Evolutionary conservation across 1,139 yeast genomes (phyloP).

Genomic region (Waltiozyma sp.): DNA sequence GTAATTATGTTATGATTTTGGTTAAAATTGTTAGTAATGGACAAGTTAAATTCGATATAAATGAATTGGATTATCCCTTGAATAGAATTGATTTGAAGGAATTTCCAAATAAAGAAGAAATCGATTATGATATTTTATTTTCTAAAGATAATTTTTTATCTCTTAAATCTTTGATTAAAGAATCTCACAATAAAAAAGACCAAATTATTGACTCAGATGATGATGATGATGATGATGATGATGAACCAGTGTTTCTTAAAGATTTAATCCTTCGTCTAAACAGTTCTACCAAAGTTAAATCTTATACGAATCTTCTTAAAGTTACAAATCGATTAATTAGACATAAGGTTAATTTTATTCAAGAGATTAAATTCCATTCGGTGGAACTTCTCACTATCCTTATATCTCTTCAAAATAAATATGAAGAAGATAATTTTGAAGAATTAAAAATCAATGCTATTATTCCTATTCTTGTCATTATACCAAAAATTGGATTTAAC

Average conservation of each 20-base stretch:
- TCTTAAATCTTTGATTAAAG: not conserved
- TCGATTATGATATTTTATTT: too few relatives aligned
- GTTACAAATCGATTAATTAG: constrained; percentile 23
- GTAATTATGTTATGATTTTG: constrained; percentile 27
- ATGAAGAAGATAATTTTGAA: constrained; percentile 44
- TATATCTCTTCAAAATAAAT: constrained; percentile 35
- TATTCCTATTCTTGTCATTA: constrained; percentile 42
- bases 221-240: constrained; percentile 2
- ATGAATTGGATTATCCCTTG: constrained; percentile 10
- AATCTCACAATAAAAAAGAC: not conserved
- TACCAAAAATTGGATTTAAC: constrained; percentile 29
- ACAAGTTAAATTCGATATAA: constrained; percentile 22
- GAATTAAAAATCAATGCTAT: constrained; percentile 43
- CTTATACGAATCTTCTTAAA: constrained; percentile 16
- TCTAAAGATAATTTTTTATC: too few relatives aligned
- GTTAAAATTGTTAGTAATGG: constrained; percentile 24
- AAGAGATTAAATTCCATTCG: constrained; percentile 32
- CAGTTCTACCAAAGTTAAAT: constrained; percentile 8
- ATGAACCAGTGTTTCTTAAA: constrained; percentile 24
- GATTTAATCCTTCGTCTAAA: constrained; percentile 22
- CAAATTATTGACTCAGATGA: constrained; percentile 16
- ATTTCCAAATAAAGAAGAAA: constrained; percentile 6
- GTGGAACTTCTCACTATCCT: constrained; percentile 34
- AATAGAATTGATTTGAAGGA: not conserved
- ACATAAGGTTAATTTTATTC: constrained; percentile 23